phyloP scores from a whole-genome alignment of 352 stramenopile species.

The Phytophthora megakarya region DNA sequence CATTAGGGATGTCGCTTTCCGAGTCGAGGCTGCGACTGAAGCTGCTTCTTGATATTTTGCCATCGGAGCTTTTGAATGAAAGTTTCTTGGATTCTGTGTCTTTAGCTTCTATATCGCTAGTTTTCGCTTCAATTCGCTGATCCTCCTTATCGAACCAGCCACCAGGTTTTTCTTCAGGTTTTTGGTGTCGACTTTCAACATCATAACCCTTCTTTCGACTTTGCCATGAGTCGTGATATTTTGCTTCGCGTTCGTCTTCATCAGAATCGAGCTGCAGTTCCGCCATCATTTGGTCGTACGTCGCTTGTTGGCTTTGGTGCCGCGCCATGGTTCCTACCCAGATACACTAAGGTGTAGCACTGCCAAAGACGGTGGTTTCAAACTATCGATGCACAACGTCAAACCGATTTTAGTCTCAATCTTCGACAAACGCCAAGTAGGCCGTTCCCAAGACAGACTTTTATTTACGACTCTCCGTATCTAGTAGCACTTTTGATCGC shows the following conservation, averaged over 20 bases:
- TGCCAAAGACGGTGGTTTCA: too few species aligned
- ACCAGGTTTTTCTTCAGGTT: neutral
- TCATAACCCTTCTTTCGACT: neutral
- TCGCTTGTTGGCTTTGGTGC: conserved; percentile 10
- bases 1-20: conserved; percentile 9
- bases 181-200: conserved; percentile 1
- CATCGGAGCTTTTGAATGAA: conserved; percentile 4
- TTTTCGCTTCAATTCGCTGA: conserved; percentile 6
- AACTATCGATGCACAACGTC: too few species aligned
- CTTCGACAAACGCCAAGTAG: too few species aligned
- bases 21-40: conserved; percentile 22
- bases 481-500: too few species aligned
- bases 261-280: conserved; percentile 35
- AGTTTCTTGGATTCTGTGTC: neutral
- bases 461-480: too few species aligned
- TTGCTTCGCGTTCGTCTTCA: conserved; percentile 20
- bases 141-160: neutral
- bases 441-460: too few species aligned
- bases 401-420: too few species aligned
- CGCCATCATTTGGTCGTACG: conserved; percentile 41
- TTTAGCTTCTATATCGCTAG: conserved; percentile 4
- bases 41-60: conserved; percentile 17
- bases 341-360: too few species aligned
- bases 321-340: conserved; percentile 9
- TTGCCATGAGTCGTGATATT: conserved; percentile 1